A percentile compares a stretch with the other conserved stretches of the same genome.
Conservation (phyloP, 2,329 filamentous ascomycete species). For the Phyllosticta citriasiana region DNA sequence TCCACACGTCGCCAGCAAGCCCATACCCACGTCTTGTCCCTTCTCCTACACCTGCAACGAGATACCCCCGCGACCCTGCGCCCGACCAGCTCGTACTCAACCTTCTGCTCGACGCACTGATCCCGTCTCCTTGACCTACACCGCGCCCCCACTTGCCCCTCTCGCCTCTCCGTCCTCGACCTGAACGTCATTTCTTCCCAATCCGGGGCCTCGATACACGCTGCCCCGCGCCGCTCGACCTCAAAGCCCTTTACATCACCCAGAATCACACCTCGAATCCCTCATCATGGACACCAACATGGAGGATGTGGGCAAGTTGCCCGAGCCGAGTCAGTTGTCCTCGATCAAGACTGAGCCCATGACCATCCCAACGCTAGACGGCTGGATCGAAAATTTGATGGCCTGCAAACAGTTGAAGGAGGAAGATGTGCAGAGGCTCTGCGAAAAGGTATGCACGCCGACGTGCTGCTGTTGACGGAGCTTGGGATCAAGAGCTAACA, state of each 20-base stretch:
- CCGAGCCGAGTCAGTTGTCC: slow-evolving; percentile 62
- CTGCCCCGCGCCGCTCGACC: slow-evolving; percentile 21
- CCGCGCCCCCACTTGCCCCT: slow-evolving; percentile 9
- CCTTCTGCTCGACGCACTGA: not conserved
- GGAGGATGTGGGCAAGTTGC: slow-evolving; percentile 82
- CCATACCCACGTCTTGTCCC: slow-evolving; percentile 1
- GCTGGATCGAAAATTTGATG: slow-evolving; percentile 99
- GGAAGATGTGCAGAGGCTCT: slow-evolving; percentile 88
- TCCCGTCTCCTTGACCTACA: not conserved
- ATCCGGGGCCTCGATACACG: slow-evolving; percentile 25
- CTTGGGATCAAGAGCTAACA: slow-evolving; percentile 4
- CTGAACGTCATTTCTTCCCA: slow-evolving; percentile 27
- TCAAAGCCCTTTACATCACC: slow-evolving; percentile 18
- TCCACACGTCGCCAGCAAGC: slow-evolving; percentile 4
- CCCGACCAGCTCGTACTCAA: not conserved
- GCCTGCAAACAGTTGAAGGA: slow-evolving; percentile 96
- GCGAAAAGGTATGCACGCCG: slow-evolving; percentile 66
- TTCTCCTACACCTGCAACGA: not conserved
- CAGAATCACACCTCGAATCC: slow-evolving; percentile 13
- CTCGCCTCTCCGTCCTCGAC: slow-evolving; percentile 14
- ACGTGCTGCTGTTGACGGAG: not conserved
- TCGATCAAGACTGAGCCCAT: slow-evolving; percentile 67
- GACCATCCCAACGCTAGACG: slow-evolving; percentile 85
- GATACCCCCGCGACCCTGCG: slow-evolving; percentile 9
- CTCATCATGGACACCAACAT: slow-evolving; percentile 87